Conservation (phyloP, 2,329 filamentous ascomycete species). For the Botryotinia convoluta region DNA sequence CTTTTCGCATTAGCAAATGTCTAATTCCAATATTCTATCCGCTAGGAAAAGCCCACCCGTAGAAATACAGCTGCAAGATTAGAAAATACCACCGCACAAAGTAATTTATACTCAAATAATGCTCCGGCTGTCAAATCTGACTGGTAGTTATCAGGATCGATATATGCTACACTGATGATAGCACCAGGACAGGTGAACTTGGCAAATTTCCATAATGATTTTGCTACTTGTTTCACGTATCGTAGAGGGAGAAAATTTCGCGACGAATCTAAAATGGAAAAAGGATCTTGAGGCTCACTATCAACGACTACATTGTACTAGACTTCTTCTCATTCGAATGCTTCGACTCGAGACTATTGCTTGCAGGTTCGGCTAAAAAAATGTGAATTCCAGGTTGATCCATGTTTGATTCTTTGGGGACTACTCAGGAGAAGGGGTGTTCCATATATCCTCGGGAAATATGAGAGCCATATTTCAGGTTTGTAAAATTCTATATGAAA, state of each 20-base stretch:
- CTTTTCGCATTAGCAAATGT: not conserved
- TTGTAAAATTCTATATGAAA: not conserved
- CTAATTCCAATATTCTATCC: no score
- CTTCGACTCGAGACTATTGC: not conserved
- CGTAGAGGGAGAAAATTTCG: no score
- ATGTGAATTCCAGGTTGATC: not conserved
- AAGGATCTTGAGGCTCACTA: not conserved
- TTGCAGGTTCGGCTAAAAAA: not conserved
- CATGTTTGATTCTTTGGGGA: not conserved
- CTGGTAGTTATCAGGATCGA: slow-evolving; percentile 50
- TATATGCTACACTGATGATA: slow-evolving; percentile 38
- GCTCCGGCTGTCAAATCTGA: slow-evolving; percentile 54
- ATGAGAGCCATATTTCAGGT: not conserved
- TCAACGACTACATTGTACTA: not conserved
- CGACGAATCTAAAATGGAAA: not conserved
- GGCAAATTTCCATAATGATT: slow-evolving; percentile 37
- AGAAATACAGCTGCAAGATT: slow-evolving; percentile 52
- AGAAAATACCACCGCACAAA: slow-evolving; percentile 54
- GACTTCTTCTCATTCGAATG: not conserved
- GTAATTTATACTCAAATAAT: slow-evolving; percentile 49
- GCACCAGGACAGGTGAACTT: slow-evolving; percentile 51
- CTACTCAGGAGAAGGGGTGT: no score
- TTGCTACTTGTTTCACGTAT: not conserved
- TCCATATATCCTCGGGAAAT: no score
- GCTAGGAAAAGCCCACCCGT: not conserved